Base-by-base conservation (phyloP, 2,329 filamentous ascomycete genomes). In the Scedosporium apiospermum region DNA sequence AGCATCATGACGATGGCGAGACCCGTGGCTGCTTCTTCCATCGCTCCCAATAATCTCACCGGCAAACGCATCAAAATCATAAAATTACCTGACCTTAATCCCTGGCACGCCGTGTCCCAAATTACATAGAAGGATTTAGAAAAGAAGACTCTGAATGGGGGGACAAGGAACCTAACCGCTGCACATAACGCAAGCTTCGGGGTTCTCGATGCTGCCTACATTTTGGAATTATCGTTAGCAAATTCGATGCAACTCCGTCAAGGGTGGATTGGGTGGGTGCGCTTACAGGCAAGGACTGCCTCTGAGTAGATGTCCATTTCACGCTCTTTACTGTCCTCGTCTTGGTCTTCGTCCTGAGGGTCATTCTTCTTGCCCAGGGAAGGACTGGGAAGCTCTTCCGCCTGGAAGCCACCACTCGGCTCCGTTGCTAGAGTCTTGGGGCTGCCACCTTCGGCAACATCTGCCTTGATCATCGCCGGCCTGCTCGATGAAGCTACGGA, bases 231-330 rank as follows among this genome's bases (percentile, higher is more conserved):
- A 10, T 44, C 18, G 42, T 55, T 57, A 62, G 61, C 27, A 46
- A 18, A 51, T 7, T 10, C 23, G 10, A 38, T 21, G 9, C 34
- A 38, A 38, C 34, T 38, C 3, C 10, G 10, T 38, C 10, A 12
- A 38, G 27, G 6, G 21, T 34, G 27, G 6, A 21, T 34, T 12
- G n/a, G 60, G 60, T 5, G 42, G 23, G 4, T 26, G 58, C 62
- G 82, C 86, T 87, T 80, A 88, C 95, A 99, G 70, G 88, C 86
- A 73, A 99, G 80, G 16, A 90, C 93, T 64, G 93, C 91, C 69
- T 98, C 90, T 0, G 93, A 93, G 76, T 96, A 99, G 69, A 99
- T 99, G 73, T 99, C 93, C 60, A 85, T 86, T 75, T 97, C 93
- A 10, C 90, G 85, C 67, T 88, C 87, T 66, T 88, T 84, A 70